Percentiles rank a stretch among this genome's conserved stretches.
phyloP scores from a whole-genome alignment of 2,329 filamentous ascomycete species.

The Ophiostoma quercus region DNA sequence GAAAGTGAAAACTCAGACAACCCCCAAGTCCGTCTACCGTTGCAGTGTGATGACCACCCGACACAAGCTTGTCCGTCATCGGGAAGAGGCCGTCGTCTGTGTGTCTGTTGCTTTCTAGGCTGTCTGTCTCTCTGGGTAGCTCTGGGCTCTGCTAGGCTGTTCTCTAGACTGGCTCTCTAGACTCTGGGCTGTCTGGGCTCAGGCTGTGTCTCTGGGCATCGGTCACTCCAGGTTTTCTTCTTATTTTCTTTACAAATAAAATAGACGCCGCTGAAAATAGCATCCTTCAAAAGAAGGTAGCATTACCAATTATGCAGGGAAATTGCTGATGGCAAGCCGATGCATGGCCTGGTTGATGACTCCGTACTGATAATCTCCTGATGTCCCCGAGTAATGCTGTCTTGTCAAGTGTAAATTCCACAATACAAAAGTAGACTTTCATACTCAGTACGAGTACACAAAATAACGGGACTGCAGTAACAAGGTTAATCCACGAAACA shows the following conservation, averaged over 20 bases:
- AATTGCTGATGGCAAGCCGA: slow-evolving; percentile 2
- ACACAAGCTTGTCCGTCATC: slow-evolving; percentile 10
- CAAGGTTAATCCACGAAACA: background rate
- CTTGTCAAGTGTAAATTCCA: background rate
- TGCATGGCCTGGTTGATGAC: background rate
- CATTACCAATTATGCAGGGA: slow-evolving; percentile 11
- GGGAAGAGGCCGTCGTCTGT: slow-evolving; percentile 6
- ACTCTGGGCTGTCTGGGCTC: no score
- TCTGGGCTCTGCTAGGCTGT: background rate
- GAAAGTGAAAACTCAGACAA: background rate
- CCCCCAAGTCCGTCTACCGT: slow-evolving; percentile 6
- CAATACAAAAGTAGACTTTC: no score
- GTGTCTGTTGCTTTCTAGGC: background rate
- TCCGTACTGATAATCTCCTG: background rate
- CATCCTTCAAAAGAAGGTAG: background rate
- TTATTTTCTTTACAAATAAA: no score
- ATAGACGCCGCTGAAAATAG: no score
- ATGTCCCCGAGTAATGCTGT: background rate
- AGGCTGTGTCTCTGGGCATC: background rate
- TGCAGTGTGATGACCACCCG: background rate
- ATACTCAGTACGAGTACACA: no score
- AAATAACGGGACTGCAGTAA: background rate
- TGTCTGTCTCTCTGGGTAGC: background rate
- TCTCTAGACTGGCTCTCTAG: no score
- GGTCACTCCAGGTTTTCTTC: background rate